phyloP scores from a whole-genome alignment of 805 yeast species.

The Candida mattraensis region DNA sequence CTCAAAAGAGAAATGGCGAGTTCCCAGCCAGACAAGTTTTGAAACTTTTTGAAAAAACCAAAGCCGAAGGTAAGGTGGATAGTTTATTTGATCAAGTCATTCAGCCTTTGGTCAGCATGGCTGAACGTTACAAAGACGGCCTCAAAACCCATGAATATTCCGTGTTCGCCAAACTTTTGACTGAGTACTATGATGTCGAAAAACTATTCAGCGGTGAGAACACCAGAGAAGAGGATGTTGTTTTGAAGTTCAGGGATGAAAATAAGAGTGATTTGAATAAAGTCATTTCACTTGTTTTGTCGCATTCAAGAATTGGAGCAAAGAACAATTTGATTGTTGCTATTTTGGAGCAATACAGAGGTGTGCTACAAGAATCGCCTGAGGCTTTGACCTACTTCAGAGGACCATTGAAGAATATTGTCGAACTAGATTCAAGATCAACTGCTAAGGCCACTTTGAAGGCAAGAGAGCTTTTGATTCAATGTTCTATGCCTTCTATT shows the following conservation, averaged over 20 bases:
- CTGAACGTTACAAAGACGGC: constrained; percentile 70
- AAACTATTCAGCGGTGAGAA: constrained; percentile 72
- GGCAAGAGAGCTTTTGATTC: constrained; percentile 94
- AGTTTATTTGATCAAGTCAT: constrained; percentile 54
- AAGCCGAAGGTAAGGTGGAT: constrained; percentile 48
- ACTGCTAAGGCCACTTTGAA: constrained; percentile 92
- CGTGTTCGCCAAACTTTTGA: constrained; percentile 67
- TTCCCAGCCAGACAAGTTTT: constrained; percentile 90
- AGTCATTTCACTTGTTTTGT: constrained; percentile 73
- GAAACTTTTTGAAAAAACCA: constrained; percentile 66
- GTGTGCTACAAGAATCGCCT: constrained; percentile 70
- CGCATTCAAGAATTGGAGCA: constrained; percentile 91
- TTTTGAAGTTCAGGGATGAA: constrained; percentile 84
- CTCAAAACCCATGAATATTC: constrained; percentile 79
- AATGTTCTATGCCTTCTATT: constrained; percentile 94
- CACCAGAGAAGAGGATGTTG: constrained; percentile 83
- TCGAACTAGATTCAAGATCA: constrained; percentile 85
- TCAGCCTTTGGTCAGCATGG: constrained; percentile 73
- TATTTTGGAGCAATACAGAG: constrained; percentile 78
- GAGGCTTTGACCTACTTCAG: constrained; percentile 67
- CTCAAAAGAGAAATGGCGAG: constrained; percentile 64
- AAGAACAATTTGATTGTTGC: constrained; percentile 89
- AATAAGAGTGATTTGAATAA: constrained; percentile 70
- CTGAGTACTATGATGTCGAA: constrained; percentile 78
- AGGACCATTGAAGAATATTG: constrained; percentile 71